Percentiles rank a stretch among this genome's conserved stretches.
These are phyloP conservation scores for Suhomyces vadensis DNA, from an alignment of 805 yeast genomes.

Conservation along the genomic window DNA sequence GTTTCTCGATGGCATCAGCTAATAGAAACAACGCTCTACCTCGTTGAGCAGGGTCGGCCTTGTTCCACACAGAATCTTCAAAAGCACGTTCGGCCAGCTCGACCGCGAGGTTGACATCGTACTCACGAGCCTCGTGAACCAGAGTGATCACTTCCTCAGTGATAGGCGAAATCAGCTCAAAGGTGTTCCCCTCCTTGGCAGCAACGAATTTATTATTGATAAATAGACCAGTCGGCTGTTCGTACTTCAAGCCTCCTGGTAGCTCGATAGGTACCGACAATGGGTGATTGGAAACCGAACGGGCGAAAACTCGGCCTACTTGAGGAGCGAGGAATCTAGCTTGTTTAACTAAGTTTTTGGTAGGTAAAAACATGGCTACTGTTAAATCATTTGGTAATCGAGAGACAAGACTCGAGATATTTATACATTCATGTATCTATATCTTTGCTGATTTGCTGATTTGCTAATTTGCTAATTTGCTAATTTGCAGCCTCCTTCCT, in stretches of 20 bases:
- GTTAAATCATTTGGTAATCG: too few relatives aligned
- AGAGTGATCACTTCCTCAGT: slow-evolving; percentile 68
- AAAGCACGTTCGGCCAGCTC: slow-evolving; percentile 80
- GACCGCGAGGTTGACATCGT: slow-evolving; percentile 82
- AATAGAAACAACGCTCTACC: slow-evolving; percentile 63
- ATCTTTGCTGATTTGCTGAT: too few relatives aligned
- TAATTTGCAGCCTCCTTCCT: not conserved
- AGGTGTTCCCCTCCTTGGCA: slow-evolving; percentile 54
- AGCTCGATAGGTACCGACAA: slow-evolving; percentile 48
- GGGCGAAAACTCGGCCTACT: too few relatives aligned
- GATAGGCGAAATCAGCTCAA: slow-evolving; percentile 63
- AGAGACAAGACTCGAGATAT: too few relatives aligned
- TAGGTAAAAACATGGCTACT: not conserved
- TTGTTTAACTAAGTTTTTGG: too few relatives aligned
- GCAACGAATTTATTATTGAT: slow-evolving; percentile 79
- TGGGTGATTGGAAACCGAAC: slow-evolving; percentile 37
- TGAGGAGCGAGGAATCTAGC: too few relatives aligned
- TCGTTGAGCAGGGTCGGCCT: slow-evolving; percentile 63
- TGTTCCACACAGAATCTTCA: slow-evolving; percentile 61
- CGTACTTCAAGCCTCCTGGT: slow-evolving; percentile 71
- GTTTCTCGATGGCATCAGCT: slow-evolving; percentile 68
- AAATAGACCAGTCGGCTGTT: slow-evolving; percentile 86
- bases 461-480: not conserved
- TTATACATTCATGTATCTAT: too few relatives aligned
- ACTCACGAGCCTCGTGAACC: slow-evolving; percentile 72